These are phyloP conservation scores for Pseudofabraea citricarpa DNA, from an alignment of 2,329 filamentous ascomycete genomes.

Conservation along the genomic window DNA sequence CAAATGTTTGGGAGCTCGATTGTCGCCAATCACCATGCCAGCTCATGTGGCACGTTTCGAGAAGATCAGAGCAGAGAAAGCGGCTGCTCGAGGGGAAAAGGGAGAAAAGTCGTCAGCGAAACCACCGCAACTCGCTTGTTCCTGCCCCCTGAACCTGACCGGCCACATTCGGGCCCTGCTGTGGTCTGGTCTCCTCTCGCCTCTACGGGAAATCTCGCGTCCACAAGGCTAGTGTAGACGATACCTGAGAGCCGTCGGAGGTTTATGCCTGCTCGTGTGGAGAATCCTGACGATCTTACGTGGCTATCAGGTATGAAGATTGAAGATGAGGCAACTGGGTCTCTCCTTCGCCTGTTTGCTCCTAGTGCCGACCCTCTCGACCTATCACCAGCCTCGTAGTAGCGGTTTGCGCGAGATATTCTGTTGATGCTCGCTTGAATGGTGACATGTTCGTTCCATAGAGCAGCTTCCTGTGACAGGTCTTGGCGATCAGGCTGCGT, in stretches of 20 bases:
- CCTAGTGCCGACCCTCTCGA: background rate
- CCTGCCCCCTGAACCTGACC: background rate
- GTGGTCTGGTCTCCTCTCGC: slow-evolving; percentile 20
- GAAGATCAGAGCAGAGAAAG: background rate
- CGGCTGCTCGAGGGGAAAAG: too few species aligned
- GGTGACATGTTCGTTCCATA: background rate
- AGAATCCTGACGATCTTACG: slow-evolving; percentile 1
- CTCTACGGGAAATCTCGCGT: slow-evolving; percentile 7
- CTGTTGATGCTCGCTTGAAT: background rate
- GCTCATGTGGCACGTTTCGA: too few species aligned
- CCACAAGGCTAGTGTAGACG: background rate
- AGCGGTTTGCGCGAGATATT: background rate
- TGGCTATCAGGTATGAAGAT: background rate
- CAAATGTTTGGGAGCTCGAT: too few species aligned
- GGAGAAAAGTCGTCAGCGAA: background rate
- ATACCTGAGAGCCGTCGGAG: too few species aligned
- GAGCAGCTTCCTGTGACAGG: background rate
- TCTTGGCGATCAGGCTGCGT: background rate
- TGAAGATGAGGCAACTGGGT: background rate
- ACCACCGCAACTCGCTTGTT: background rate
- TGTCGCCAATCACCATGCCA: too few species aligned
- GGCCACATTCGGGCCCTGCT: background rate
- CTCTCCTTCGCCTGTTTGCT: background rate
- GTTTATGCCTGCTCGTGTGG: too few species aligned
- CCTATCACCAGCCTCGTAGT: background rate